Percentiles rank a stretch among this genome's conserved stretches.
phyloP scores from a whole-genome alignment of 352 stramenopile genomes.

The Pythium dissotocum region DNA sequence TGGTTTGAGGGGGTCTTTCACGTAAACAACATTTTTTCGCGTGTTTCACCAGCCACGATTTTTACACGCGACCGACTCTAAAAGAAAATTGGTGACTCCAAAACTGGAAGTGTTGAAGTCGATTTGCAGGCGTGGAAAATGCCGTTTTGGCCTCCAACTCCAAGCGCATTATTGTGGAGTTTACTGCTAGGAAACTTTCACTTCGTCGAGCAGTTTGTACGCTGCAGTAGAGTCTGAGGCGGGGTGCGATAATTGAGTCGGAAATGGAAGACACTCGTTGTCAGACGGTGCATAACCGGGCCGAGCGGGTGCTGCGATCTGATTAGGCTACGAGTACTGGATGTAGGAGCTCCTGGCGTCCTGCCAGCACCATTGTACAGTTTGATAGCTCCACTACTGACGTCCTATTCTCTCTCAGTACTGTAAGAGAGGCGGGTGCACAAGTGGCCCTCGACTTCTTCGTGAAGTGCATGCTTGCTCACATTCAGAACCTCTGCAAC shows the following conservation, averaged over 20 bases:
- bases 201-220: no score
- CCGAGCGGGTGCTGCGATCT: background rate
- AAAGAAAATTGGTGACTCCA: background rate
- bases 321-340: background rate
- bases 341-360: no score
- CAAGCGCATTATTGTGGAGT: no score
- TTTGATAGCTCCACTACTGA: no score
- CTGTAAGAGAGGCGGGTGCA: no score
- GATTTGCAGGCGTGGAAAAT: background rate
- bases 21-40: no score
- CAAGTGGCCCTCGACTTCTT: no score
- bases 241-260: background rate
- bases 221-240: background rate
- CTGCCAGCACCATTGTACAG: no score
- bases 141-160: background rate
- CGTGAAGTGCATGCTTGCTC: background rate
- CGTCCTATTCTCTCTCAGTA: no score
- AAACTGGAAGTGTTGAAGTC: background rate
- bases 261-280: background rate
- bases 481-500: background rate
- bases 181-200: no score
- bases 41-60: background rate
- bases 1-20: no score
- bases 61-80: conserved; percentile 1
- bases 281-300: background rate